Conservation (phyloP, 2,329 filamentous ascomycete genomes). For the Aspergillus quadrilineatus region DNA sequence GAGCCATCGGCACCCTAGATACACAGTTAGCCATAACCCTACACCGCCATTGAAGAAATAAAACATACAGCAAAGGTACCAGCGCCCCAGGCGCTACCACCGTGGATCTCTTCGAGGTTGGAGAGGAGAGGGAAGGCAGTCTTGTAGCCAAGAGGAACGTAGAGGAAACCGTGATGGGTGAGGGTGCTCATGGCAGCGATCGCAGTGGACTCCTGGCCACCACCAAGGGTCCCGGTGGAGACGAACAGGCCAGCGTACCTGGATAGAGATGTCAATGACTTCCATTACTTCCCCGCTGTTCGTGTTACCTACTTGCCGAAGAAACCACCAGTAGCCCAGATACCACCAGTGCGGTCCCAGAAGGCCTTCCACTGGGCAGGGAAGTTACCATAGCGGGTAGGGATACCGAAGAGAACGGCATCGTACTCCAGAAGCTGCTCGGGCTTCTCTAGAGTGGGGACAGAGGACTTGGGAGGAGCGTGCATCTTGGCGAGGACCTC, state of each 20-base stretch:
- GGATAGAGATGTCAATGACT: not conserved
- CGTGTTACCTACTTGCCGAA: slow-evolving; percentile 63
- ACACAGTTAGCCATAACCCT: slow-evolving; percentile 12
- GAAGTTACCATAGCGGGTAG: slow-evolving; percentile 96
- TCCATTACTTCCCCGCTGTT: not conserved
- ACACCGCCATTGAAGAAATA: not conserved
- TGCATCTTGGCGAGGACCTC: slow-evolving; percentile 90
- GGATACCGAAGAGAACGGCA: slow-evolving; percentile 88
- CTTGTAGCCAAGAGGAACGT: slow-evolving; percentile 92
- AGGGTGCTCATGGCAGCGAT: slow-evolving; percentile 81
- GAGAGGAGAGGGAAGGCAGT: slow-evolving; percentile 69
- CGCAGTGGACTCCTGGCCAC: slow-evolving; percentile 89
- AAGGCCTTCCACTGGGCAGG: slow-evolving; percentile 85
- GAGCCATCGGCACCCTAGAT: slow-evolving; percentile 67
- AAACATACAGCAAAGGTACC: slow-evolving; percentile 75
- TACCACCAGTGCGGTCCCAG: slow-evolving; percentile 84
- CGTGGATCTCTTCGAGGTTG: slow-evolving; percentile 76
- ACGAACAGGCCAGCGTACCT: slow-evolving; percentile 81
- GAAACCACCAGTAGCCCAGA: slow-evolving; percentile 76
- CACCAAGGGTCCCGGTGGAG: slow-evolving; percentile 77
- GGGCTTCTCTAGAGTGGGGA: slow-evolving; percentile 63
- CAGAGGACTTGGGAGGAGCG: slow-evolving; percentile 71
- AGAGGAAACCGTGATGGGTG: slow-evolving; percentile 91
- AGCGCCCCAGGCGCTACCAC: slow-evolving; percentile 88
- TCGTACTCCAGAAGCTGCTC: slow-evolving; percentile 72